Percentiles rank a stretch among this genome's conserved stretches.
Conservation (phyloP, 768 basidiomycete genomes). For the Phlegmacium glaucopus region DNA sequence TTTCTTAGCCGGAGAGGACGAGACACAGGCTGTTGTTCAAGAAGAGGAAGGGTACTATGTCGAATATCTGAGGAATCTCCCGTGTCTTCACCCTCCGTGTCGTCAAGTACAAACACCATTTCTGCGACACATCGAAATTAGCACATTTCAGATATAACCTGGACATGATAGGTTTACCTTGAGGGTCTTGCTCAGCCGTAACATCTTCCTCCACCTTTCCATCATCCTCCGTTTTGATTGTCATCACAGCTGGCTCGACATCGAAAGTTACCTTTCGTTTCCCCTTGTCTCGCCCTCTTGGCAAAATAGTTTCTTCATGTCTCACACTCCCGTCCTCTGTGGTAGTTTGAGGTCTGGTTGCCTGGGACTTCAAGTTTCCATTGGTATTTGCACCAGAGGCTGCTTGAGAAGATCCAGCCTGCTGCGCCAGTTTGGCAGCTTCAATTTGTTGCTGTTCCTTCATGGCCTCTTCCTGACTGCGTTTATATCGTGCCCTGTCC, state of each 20-base stretch:
- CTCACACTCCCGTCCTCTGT: slow-evolving; percentile 15
- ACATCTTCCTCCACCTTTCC: slow-evolving; percentile 26
- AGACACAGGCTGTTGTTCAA: slow-evolving; percentile 39
- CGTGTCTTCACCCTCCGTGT: slow-evolving; percentile 47
- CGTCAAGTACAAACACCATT: slow-evolving; percentile 71
- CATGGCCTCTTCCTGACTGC: slow-evolving; percentile 19
- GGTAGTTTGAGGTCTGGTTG: slow-evolving; percentile 13
- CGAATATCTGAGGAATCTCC: slow-evolving; percentile 28
- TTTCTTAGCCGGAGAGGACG: slow-evolving; percentile 29
- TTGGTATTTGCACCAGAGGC: slow-evolving; percentile 12
- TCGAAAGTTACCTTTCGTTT: slow-evolving; percentile 76
- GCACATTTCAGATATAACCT: slow-evolving; percentile 5
- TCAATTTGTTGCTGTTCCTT: slow-evolving; percentile 12
- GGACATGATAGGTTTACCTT: slow-evolving; percentile 38
- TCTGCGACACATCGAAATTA: slow-evolving; percentile 31
- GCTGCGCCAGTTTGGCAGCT: slow-evolving; percentile 12
- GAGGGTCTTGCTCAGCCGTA: slow-evolving; percentile 26
- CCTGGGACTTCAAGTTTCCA: slow-evolving; percentile 16
- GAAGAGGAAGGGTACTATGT: slow-evolving; percentile 34
- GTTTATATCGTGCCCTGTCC: slow-evolving; percentile 35
- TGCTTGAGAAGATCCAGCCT: slow-evolving; percentile 18
- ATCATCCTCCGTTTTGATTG: slow-evolving; percentile 39
- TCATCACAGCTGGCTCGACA: slow-evolving; percentile 52
- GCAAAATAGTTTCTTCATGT: slow-evolving; percentile 15
- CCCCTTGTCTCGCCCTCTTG: slow-evolving; percentile 39